Base-by-base conservation (phyloP, 2,329 filamentous ascomycete genomes). In the Rutstroemia sp. region DNA sequence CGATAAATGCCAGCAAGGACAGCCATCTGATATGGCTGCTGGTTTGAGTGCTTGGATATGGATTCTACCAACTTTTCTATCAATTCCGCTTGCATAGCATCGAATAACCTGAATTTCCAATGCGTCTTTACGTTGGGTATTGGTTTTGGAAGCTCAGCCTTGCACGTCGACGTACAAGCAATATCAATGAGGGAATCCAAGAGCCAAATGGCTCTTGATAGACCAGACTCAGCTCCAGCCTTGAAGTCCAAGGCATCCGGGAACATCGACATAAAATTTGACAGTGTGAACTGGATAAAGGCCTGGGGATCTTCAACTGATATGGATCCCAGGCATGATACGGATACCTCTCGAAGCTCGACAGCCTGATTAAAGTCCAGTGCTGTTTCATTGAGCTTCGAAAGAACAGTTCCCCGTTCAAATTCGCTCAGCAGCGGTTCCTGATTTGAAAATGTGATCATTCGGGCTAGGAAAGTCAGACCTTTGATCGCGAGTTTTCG, bases 401-500 rank as follows among this genome's bases (percentile, higher is more conserved):
- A 57, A 25, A 68, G 54, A 16, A 66, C 58, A 25, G 62, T 61
- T 5, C 59, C 59, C 38, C 62, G 63, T 8, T 68, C 63, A 8
- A 54, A 54, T 16, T 54, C 57, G 5, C 61, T 58, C 4, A 68
- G 55, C 34, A 68, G 57, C 16, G 36, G 27, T 17, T 36, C 23
- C 10, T 51, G 9, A 2, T 19, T 39, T 6, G 53, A 55, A 39
- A 60, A 65, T 1, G 58, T 54, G 9, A 62, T 63, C n/a, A 69
- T 60, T 5, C 57, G 48, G 10, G 64, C 59, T 5, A 69, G 56
- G 4, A 63, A 17, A 7, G 58, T 54, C 2, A 70, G 53, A 5
- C 68, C 67, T 44, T 65, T 57, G 21, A 67, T 60, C 2, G 65
- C 61, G 8, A 60, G 51, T 12, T 62, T 56, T 34, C 58, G 58